Percentiles rank a stretch among this genome's conserved stretches.
These are phyloP conservation scores for Crithidia brevicula DNA, from an alignment of 208 protist species.

Conservation along the genomic window DNA sequence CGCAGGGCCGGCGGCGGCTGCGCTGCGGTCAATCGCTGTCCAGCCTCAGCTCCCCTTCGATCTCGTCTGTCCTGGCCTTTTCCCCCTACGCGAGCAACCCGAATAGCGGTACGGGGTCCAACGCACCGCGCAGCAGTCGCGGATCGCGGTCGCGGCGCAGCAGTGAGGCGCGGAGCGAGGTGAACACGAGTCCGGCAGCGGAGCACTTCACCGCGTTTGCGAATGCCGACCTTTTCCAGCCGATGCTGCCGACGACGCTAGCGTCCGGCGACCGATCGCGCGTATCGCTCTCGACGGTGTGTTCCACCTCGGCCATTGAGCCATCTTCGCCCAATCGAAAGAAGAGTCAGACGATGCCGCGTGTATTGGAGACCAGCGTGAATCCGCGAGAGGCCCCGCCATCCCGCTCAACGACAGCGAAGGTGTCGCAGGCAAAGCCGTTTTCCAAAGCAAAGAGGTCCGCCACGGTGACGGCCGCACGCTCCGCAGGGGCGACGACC, in stretches of 20 bases:
- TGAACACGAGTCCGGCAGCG: background rate
- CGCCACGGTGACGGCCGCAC: background rate
- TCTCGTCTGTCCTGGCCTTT: background rate
- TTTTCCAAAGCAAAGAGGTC: background rate
- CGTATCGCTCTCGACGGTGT: slow-evolving; percentile 6
- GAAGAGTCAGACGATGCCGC: background rate
- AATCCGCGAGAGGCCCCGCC: slow-evolving; percentile 3
- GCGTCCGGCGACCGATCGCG: background rate
- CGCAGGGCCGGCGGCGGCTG: slow-evolving; percentile 2
- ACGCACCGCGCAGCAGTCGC: background rate
- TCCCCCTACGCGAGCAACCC: background rate
- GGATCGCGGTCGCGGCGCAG: background rate
- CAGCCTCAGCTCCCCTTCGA: background rate
- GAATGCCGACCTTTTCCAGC: background rate
- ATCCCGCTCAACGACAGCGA: slow-evolving; percentile 1
- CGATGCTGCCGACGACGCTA: slow-evolving; percentile 9
- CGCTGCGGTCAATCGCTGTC: slow-evolving; percentile 2
- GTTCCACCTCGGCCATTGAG: background rate
- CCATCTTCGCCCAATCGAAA: background rate
- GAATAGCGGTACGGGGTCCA: background rate
- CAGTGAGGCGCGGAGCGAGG: background rate
- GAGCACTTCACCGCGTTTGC: background rate
- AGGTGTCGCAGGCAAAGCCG: background rate
- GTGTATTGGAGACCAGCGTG: background rate
- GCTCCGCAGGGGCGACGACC: background rate